Conservation (phyloP, 169 alveolate genomes). For the Ichthyophthirius multifiliis region DNA sequence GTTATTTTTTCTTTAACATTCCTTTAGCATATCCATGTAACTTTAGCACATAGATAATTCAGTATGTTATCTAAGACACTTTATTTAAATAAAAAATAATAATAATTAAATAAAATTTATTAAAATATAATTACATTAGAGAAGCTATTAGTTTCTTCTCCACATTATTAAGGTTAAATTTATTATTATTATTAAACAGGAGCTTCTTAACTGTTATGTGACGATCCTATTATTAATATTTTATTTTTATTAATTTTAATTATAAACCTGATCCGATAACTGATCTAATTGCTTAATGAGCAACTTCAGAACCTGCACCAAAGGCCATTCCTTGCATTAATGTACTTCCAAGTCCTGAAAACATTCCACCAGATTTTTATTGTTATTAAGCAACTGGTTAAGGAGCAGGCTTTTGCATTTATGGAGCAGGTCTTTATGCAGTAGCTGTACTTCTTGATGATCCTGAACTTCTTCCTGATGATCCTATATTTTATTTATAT, state of each 20-base stretch:
- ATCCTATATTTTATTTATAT: no score
- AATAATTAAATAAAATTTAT: background rate
- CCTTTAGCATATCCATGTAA: constrained; percentile 13
- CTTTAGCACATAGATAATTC: constrained; percentile 6
- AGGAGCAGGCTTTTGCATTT: no score
- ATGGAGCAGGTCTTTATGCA: constrained; percentile 48
- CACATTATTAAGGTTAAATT: background rate
- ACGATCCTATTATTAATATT: no score
- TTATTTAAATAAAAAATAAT: no score
- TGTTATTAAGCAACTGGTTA: constrained; percentile 26
- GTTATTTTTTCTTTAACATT: constrained; percentile 42
- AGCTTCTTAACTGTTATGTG: constrained; percentile 26
- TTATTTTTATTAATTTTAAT: no score
- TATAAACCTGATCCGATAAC: constrained; percentile 56
- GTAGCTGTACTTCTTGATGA: constrained; percentile 37
- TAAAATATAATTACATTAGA: background rate
- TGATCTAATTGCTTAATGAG: constrained; percentile 60
- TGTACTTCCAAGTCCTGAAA: constrained; percentile 64
- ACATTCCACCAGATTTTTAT: constrained; percentile 61
- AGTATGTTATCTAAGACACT: background rate
- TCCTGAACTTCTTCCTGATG: background rate
- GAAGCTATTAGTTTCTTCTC: background rate
- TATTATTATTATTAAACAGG: background rate
- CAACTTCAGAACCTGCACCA: constrained; percentile 74
- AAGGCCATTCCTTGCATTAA: constrained; percentile 62